Evolutionary conservation across 768 basidiomycete genomes (phyloP).

Genomic region (Agrocybe praecox): DNA sequence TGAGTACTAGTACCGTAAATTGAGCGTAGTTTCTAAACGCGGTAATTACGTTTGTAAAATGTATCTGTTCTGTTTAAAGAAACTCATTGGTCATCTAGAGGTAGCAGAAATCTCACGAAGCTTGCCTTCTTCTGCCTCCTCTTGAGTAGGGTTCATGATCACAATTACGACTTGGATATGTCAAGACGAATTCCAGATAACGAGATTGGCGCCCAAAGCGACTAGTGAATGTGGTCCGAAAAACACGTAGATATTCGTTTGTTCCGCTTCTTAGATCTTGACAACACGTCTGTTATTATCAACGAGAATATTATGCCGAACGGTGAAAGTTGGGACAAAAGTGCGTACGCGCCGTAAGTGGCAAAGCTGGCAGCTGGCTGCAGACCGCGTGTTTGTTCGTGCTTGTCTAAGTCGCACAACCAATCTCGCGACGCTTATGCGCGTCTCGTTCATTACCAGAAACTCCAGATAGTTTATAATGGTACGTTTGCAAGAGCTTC

Average conservation of each 20-base stretch:
- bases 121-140: constrained; percentile 40
- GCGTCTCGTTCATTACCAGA: not conserved
- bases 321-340: too few relatives aligned
- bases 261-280: not conserved
- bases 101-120: not conserved
- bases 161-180: not conserved
- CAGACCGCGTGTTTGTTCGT: not conserved
- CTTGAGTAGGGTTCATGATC: constrained; percentile 24
- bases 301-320: not conserved
- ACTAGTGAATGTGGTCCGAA: not conserved
- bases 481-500: not conserved
- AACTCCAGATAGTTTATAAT: not conserved
- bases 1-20: constrained; percentile 53
- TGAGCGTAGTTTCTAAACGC: constrained; percentile 78
- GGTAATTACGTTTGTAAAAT: constrained; percentile 75
- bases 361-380: too few relatives aligned
- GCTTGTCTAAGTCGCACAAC: not conserved
- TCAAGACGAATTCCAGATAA: not conserved
- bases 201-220: not conserved
- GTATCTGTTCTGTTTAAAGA: constrained; percentile 55
- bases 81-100: not conserved
- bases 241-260: not conserved
- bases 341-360: too few relatives aligned
- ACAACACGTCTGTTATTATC: not conserved
- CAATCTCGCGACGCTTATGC: not conserved